phyloP scores from a whole-genome alignment of 1,284 basidiomycete species.

The Phlebopus sp. region DNA sequence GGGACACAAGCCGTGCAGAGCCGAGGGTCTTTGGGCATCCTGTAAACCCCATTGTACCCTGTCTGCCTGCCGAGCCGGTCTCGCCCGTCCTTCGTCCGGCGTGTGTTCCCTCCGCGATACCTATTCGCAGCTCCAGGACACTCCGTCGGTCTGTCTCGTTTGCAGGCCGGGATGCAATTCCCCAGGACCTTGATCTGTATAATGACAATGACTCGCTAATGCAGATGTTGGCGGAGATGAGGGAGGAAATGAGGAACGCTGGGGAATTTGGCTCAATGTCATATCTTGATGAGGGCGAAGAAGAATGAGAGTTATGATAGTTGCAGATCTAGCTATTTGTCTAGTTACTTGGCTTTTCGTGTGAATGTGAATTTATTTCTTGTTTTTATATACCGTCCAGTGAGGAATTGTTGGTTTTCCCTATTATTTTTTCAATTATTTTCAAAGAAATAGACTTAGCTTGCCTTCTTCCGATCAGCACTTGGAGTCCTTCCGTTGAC shows the following conservation, averaged over 20 bases:
- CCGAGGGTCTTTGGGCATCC: conserved; percentile 17
- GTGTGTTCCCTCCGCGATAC: background rate
- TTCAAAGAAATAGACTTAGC: too few relatives aligned
- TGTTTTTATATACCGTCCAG: too few relatives aligned
- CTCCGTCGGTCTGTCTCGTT: conserved; percentile 30
- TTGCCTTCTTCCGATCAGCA: too few relatives aligned
- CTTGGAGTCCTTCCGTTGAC: too few relatives aligned
- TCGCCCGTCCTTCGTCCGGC: conserved; percentile 1
- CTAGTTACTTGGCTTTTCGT: too few relatives aligned
- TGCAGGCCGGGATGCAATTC: conserved; percentile 9
- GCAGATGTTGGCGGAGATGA: conserved; percentile 19
- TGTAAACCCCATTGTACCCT: background rate
- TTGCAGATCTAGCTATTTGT: too few relatives aligned
- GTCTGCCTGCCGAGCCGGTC: conserved; percentile 3
- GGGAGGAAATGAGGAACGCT: conserved; percentile 12
- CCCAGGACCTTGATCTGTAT: background rate
- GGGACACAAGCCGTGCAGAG: background rate
- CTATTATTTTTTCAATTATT: too few relatives aligned
- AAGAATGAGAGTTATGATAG: conserved; percentile 6
- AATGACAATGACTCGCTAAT: conserved; percentile 11
- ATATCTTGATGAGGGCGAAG: conserved; percentile 17
- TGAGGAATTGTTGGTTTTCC: too few relatives aligned
- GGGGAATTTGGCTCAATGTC: conserved; percentile 16
- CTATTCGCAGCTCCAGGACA: background rate
- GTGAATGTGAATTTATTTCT: too few relatives aligned